Conservation (phyloP, 495 filamentous ascomycete species). For the Annulohypoxylon bovei region DNA sequence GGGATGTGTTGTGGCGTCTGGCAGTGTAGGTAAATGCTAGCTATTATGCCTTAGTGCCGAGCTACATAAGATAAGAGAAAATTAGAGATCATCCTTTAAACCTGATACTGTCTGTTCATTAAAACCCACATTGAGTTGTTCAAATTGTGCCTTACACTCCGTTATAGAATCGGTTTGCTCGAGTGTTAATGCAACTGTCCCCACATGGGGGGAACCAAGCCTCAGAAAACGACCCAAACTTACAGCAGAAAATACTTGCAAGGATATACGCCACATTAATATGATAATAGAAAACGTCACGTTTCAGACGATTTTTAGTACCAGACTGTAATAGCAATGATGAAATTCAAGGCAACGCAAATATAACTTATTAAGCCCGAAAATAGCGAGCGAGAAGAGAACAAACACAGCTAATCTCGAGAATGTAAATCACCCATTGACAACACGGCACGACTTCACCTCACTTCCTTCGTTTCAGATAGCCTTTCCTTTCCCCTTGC, state of each 20-base stretch:
- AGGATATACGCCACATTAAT: neutral
- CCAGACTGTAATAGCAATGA: neutral
- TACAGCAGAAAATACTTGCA: neutral
- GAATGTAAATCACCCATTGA: slow-evolving; percentile 3
- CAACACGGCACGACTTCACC: neutral
- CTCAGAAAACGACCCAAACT: neutral
- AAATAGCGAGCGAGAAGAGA: slow-evolving; percentile 13
- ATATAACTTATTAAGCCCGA: slow-evolving; percentile 16
- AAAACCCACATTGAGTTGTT: neutral
- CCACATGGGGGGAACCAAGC: neutral
- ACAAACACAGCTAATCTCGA: slow-evolving; percentile 9
- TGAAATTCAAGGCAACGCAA: neutral
- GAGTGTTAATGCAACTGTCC: neutral
- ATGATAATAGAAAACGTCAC: neutral
- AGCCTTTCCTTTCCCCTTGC: slow-evolving; percentile 60
- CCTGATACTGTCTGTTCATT: neutral
- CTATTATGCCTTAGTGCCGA: slow-evolving; percentile 1
- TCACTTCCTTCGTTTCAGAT: slow-evolving; percentile 41
- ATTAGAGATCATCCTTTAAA: slow-evolving; percentile 19
- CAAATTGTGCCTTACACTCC: neutral
- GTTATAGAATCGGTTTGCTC: too few species aligned
- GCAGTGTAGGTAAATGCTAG: neutral
- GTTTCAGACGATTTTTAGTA: neutral
- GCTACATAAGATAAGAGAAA: slow-evolving; percentile 11
- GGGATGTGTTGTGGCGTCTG: neutral